Evolutionary conservation across 1,284 basidiomycete species (phyloP), one percentile per base, ranked within the genome.

Genomic region (Xerocomus minutiporus): DNA sequence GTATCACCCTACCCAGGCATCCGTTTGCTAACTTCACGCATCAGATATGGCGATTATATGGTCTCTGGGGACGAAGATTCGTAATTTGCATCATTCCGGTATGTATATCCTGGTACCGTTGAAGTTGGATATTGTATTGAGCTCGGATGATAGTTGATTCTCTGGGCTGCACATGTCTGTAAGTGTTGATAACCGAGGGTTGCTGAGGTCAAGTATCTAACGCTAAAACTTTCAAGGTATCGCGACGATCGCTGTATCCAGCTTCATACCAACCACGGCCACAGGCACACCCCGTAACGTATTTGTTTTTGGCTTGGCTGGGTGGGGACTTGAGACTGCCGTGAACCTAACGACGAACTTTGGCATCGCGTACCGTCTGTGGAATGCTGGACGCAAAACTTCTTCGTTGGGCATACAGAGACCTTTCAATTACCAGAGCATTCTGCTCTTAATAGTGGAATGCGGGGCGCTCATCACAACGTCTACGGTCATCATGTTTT

Each of bases 41-140:
- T 56, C 25, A 63, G 61, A 63, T 63, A 32, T 63, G 60, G 61
- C 60, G 59, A 40, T 51, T 61, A 41, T 52, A 61, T 26, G 46
- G 60, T 26, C 50, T 63, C 7, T 63, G 59, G 50, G 52, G 49
- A 38, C 47, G 43, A 5, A 44, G 36, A 23, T 41, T 50, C n/a
- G 54, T 8, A 25, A 28, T 61, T 11, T 63, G 53, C 25, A 46
- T 57, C 32, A 8, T 57, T 38, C 62, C 57, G n/a, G 61, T 57
- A 31, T 40, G 50, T 50, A 4, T 12, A 31, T 32, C 15, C 31
- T 36, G 9, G 29, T 29, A 6, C 29, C 29, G 7, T 29, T 29
- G 8, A 8, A 29, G 8, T 29, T 9, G 9, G 29, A 29, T 7
- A 44, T 26, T 43, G 15, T 13, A 44, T 35, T 56, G 35, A 61